phyloP scores from a whole-genome alignment of 331 rosid genomes.

The Ulmus americana region DNA sequence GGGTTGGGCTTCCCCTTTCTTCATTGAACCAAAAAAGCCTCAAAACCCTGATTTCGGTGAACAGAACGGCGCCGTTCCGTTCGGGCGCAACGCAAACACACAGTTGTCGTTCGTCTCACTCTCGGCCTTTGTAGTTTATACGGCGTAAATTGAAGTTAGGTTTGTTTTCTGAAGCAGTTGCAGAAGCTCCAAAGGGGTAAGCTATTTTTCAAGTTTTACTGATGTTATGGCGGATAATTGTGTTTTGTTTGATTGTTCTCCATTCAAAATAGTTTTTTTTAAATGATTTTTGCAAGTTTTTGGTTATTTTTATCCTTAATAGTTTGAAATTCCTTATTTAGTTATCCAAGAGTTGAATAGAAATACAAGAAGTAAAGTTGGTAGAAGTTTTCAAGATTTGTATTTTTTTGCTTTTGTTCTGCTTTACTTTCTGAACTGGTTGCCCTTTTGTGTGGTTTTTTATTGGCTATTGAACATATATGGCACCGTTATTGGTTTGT shows the following conservation, averaged over 20 bases:
- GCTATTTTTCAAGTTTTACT: not conserved
- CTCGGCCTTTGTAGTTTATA: not conserved
- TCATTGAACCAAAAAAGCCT: not conserved
- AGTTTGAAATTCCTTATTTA: not conserved
- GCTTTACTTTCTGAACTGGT: too few species aligned
- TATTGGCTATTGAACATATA: too few species aligned
- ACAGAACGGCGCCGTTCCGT: not conserved
- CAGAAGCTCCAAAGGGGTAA: conserved; percentile 5
- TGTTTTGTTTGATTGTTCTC: not conserved
- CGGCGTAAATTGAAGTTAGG: not conserved
- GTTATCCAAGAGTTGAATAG: not conserved
- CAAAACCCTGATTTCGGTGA: not conserved
- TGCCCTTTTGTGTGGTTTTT: too few species aligned
- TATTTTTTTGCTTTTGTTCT: too few species aligned
- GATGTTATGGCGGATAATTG: not conserved
- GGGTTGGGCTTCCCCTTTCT: not conserved
- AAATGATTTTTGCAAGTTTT: not conserved
- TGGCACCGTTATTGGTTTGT: not conserved
- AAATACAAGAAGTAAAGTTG: not conserved
- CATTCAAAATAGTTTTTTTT: not conserved
- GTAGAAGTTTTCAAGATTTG: too few species aligned
- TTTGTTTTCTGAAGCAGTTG: not conserved
- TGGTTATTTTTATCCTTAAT: not conserved
- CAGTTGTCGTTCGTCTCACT: not conserved
- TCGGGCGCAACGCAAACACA: not conserved